These are phyloP conservation scores for Heritiera littoralis DNA, from an alignment of 345 rosid species.

Conservation along the genomic window DNA sequence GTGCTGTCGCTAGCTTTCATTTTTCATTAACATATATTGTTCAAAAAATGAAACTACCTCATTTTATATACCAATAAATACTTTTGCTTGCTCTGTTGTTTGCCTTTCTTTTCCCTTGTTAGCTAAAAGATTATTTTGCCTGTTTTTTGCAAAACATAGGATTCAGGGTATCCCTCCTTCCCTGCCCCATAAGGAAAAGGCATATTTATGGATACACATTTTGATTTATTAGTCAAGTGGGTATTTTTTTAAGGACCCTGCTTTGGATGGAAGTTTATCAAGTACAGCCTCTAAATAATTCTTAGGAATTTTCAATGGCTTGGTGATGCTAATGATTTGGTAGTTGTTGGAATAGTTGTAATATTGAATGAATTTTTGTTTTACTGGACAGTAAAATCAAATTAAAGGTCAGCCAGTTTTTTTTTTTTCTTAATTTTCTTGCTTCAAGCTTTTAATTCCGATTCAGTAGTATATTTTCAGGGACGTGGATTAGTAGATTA, in stretches of 20 bases:
- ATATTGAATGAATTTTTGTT: neutral
- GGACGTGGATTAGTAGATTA: neutral
- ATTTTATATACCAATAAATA: neutral
- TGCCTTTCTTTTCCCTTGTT: neutral
- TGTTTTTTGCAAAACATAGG: slow-evolving; percentile 8
- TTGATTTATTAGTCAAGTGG: neutral
- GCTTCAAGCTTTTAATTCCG: neutral
- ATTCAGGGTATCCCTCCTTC: slow-evolving; percentile 7
- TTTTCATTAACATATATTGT: neutral
- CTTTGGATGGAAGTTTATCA: neutral
- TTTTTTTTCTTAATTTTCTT: too few species aligned
- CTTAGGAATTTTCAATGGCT: neutral
- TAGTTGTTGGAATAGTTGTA: neutral
- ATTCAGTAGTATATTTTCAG: neutral
- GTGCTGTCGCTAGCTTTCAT: slow-evolving; percentile 37
- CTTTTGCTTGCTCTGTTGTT: slow-evolving; percentile 1
- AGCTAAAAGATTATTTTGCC: neutral
- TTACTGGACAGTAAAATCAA: neutral
- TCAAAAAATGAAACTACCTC: neutral
- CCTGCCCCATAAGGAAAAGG: neutral
- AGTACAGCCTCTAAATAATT: neutral
- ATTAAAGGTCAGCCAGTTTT: neutral
- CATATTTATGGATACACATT: neutral
- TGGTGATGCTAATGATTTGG: slow-evolving; percentile 4
- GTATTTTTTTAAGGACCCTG: neutral